These are phyloP conservation scores for Zygosaccharomyces rouxii DNA, from an alignment of 805 yeast genomes.

Conservation along the genomic window DNA sequence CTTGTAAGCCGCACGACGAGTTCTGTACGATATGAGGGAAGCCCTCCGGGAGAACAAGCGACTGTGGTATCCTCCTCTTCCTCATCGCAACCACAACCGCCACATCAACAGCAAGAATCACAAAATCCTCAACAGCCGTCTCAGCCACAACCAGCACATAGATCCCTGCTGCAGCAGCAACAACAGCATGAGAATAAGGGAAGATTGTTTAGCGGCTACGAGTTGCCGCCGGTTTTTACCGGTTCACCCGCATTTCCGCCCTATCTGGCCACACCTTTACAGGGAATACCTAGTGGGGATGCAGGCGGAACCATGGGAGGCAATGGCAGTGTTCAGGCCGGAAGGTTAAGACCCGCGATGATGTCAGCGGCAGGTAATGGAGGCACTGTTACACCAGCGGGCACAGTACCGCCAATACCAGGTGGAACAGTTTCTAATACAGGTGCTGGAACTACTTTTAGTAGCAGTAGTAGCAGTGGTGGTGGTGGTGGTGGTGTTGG, in stretches of 20 bases:
- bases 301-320: conserved; percentile 28
- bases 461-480: not conserved
- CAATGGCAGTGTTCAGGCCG: not conserved
- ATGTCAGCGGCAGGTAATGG: conserved; percentile 12
- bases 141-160: conserved; percentile 3
- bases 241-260: conserved; percentile 32
- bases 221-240: conserved; percentile 29
- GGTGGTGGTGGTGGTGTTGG: not conserved
- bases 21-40: conserved; percentile 2
- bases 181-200: conserved; percentile 1
- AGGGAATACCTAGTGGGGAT: conserved; percentile 18
- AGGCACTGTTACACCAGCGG: not conserved
- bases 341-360: not conserved
- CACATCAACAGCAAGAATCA: conserved; percentile 7
- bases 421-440: not conserved
- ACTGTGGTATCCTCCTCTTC: conserved; percentile 1
- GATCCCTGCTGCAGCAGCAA: conserved; percentile 1
- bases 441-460: not conserved
- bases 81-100: not conserved
- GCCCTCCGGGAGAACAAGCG: conserved; percentile 1
- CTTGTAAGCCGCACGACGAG: conserved; percentile 6
- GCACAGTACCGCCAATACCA: conserved; percentile 2
- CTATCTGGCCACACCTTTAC: conserved; percentile 36
- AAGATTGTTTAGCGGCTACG: conserved; percentile 13
- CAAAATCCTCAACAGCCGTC: conserved; percentile 7